Conservation (phyloP, 805 yeast genomes). For the Myxozyma mucilagina region DNA sequence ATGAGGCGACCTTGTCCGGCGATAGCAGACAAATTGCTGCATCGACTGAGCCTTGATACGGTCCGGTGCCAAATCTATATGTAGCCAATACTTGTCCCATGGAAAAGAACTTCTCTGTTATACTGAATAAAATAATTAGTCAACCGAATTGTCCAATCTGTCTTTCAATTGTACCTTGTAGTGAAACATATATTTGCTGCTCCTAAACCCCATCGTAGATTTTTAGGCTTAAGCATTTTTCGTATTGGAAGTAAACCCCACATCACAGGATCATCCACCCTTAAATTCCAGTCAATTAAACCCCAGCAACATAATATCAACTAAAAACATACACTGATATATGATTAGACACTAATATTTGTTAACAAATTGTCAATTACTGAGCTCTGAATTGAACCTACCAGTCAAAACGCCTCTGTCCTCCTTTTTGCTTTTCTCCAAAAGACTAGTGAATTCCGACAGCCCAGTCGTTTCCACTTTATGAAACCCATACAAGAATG, state of each 20-base stretch:
- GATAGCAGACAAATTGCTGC: slow-evolving; percentile 74
- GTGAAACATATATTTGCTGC: slow-evolving; percentile 89
- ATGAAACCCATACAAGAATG: slow-evolving; percentile 61
- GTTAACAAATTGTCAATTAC: background rate
- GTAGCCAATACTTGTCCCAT: slow-evolving; percentile 88
- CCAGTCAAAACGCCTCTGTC: slow-evolving; percentile 72
- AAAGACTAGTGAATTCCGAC: slow-evolving; percentile 63
- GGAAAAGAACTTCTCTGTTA: slow-evolving; percentile 59
- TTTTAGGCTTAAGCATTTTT: slow-evolving; percentile 59
- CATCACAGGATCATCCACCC: slow-evolving; percentile 84
- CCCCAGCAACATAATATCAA: background rate
- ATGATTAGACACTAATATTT: slow-evolving; percentile 29
- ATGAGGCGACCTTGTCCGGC: background rate
- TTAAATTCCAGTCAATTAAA: slow-evolving; percentile 3
- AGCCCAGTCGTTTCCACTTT: slow-evolving; percentile 62
- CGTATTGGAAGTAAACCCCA: slow-evolving; percentile 85
- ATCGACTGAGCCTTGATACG: slow-evolving; percentile 87
- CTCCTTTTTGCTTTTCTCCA: slow-evolving; percentile 62
- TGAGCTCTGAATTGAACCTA: slow-evolving; percentile 55
- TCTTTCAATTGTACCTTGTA: slow-evolving; percentile 33
- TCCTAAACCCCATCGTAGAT: slow-evolving; percentile 90
- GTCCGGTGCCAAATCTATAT: slow-evolving; percentile 86
- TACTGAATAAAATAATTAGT: slow-evolving; percentile 8
- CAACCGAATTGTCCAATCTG: background rate
- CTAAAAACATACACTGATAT: slow-evolving; percentile 28